A percentile compares a stretch with the other conserved stretches of the same genome.
Conservation (phyloP, 768 basidiomycete genomes). For the Dendrothele bispora region DNA sequence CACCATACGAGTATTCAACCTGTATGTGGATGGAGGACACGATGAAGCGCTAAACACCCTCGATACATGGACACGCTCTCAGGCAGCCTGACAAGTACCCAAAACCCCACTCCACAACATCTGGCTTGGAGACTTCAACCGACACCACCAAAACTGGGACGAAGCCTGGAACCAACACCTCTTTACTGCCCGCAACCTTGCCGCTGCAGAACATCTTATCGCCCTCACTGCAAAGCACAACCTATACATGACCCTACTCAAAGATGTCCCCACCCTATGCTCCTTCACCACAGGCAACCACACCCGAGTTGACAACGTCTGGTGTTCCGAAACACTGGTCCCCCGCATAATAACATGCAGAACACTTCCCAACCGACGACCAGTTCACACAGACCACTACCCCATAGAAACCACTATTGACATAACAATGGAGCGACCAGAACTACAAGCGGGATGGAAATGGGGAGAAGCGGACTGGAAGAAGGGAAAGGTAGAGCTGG, state of each 20-base stretch:
- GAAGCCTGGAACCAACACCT: slow-evolving; percentile 17
- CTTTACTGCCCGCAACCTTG: slow-evolving; percentile 5
- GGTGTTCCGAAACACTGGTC: too few species aligned
- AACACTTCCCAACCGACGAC: too few species aligned
- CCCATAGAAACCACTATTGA: too few species aligned
- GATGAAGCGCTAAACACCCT: slow-evolving; percentile 7
- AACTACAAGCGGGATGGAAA: too few species aligned
- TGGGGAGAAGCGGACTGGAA: too few species aligned
- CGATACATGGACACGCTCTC: not conserved
- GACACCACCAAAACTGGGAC: slow-evolving; percentile 33
- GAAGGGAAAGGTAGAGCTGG: too few species aligned
- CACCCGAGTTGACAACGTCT: too few species aligned
- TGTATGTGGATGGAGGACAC: slow-evolving; percentile 14
- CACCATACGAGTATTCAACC: slow-evolving; percentile 1
- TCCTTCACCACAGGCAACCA: slow-evolving; percentile 17
- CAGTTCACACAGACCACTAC: too few species aligned
- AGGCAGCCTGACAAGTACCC: not conserved
- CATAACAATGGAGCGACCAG: too few species aligned
- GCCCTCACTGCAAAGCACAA: slow-evolving; percentile 15
- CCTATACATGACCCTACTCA: slow-evolving; percentile 28
- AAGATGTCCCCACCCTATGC: slow-evolving; percentile 25
- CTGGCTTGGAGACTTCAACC: slow-evolving; percentile 29
- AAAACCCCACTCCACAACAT: slow-evolving; percentile 4
- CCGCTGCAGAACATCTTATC: slow-evolving; percentile 13
- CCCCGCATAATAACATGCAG: too few species aligned